Conservation (phyloP, 1,284 basidiomycete genomes). For the Ganoderma resinaceum region DNA sequence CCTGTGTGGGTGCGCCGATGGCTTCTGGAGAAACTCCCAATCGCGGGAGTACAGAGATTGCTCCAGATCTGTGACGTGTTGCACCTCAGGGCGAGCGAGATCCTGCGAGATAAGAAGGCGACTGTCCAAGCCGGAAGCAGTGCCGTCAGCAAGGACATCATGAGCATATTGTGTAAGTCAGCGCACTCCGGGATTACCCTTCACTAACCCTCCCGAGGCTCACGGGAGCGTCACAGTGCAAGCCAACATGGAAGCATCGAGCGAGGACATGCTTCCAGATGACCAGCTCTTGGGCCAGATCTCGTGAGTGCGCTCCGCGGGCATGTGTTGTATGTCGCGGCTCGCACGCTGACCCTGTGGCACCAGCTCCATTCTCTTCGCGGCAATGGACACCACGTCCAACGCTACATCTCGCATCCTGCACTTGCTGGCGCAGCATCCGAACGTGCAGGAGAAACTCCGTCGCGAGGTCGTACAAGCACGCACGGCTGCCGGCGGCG, state of each 20-base stretch:
- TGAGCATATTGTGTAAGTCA: constrained; percentile 49
- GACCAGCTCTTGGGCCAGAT: constrained; percentile 38
- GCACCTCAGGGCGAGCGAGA: constrained; percentile 43
- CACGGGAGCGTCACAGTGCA: constrained; percentile 22
- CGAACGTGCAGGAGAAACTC: constrained; percentile 15
- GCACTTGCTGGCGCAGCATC: constrained; percentile 27
- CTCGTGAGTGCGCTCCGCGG: constrained; percentile 26
- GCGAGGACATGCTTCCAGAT: constrained; percentile 36
- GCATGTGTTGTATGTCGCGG: too few species aligned
- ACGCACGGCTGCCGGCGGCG: constrained; percentile 19
- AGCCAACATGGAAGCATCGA: constrained; percentile 32
- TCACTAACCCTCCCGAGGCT: not conserved
- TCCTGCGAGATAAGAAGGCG: constrained; percentile 47
- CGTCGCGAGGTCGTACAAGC: constrained; percentile 35
- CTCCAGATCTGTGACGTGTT: constrained; percentile 48
- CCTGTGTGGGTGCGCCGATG: constrained; percentile 46
- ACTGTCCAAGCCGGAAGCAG: constrained; percentile 27
- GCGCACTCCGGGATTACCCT: not conserved
- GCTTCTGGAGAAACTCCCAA: constrained; percentile 44
- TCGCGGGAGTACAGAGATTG: constrained; percentile 40
- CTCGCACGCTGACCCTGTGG: not conserved
- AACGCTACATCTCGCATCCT: constrained; percentile 37
- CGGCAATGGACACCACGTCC: constrained; percentile 39
- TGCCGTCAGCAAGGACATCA: constrained; percentile 46
- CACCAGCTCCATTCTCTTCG: constrained; percentile 21